A percentile compares a stretch with the other conserved stretches of the same genome.
Conservation (phyloP, 2,329 filamentous ascomycete genomes). For the Aspergillaceae sp. region DNA sequence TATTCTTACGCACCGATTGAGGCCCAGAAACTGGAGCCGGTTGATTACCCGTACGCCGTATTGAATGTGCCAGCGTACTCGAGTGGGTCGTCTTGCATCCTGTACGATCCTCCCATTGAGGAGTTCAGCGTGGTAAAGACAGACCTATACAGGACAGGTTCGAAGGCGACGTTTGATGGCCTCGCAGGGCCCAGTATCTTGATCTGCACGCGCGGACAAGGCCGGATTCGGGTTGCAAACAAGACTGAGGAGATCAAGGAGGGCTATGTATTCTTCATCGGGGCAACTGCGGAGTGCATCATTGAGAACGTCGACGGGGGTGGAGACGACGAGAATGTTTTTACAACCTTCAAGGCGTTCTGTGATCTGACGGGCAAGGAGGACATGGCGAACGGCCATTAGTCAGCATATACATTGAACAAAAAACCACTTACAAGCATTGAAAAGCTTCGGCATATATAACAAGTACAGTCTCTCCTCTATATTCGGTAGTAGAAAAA, state of each 20-base stretch:
- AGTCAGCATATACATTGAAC: conserved; percentile 2
- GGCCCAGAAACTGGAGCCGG: conserved; percentile 84
- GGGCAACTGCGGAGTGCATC: conserved; percentile 74
- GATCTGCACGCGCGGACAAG: conserved; percentile 77
- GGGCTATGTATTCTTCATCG: conserved; percentile 75
- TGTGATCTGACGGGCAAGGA: conserved; percentile 63
- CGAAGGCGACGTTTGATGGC: conserved; percentile 80
- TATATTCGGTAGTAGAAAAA: too few species aligned
- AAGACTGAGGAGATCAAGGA: conserved; percentile 67
- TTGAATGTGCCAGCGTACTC: conserved; percentile 76
- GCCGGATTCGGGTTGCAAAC: conserved; percentile 75
- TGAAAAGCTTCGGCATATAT: too few species aligned
- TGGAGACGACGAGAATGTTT: conserved; percentile 54
- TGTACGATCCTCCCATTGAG: conserved; percentile 94
- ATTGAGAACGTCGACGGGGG: conserved; percentile 56
- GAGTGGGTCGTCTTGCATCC: conserved; percentile 59
- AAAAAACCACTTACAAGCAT: too few species aligned
- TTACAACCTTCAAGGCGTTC: conserved; percentile 88
- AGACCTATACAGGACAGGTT: conserved; percentile 58
- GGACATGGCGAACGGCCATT: conserved; percentile 28
- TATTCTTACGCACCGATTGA: conserved; percentile 92
- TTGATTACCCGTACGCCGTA: conserved; percentile 75
- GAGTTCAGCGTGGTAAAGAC: conserved; percentile 88
- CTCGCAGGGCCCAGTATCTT: conserved; percentile 85
- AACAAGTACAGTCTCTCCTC: too few species aligned